Base-by-base conservation (phyloP, 176 grass and related monocot genomes). In the Ensete ventricosum region DNA sequence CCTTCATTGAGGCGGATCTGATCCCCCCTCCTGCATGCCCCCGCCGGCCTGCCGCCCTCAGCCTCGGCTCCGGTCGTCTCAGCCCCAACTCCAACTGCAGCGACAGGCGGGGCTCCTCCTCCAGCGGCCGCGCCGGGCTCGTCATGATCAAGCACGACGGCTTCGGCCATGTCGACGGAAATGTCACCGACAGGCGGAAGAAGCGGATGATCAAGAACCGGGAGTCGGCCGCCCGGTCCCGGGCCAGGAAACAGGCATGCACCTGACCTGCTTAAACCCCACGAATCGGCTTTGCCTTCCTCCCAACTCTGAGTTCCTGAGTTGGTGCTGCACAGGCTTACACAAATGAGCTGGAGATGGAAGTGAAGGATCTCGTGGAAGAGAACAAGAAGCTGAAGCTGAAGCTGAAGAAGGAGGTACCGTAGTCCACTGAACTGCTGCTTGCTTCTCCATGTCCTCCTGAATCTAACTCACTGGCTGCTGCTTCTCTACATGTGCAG, bases 171-270 rank as follows among this genome's bases (percentile, higher is more conserved):
- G 43, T 16, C 74, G 21, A 54, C 23, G 52, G 0, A 53, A 57
- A 0, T 26, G 34, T 9, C 8, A 64, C 58, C 19, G 89, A 92
- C 48, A 78, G 55, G 54, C 81, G 82, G 62, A 84, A 82, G 79
- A 89, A 84, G 73, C 84, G 84, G 62, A 84, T 89, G 87, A 87
- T 92, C 55, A 92, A 92, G 90, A 92, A 92, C 78, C 81, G 90
- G 21, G 90, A 89, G 84, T 92, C 90, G 22, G 90, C 90, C 1
- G 84, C 90, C 20, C 79, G 87, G 2, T 92, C 90, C 53, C 82
- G 90, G 74, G 82, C 87, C 22, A 84, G 87, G 75, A 92, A 92
- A 78, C 90, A 92, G 69, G 78, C 69, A 70, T 21, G 8, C 1
- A 17, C 6, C 14, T 8, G 9, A 22, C 24, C 66, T 68, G n/a